Conservation (phyloP, 228 moss, liverwort and hornwort species). For the Sphagnum magellanicum region DNA sequence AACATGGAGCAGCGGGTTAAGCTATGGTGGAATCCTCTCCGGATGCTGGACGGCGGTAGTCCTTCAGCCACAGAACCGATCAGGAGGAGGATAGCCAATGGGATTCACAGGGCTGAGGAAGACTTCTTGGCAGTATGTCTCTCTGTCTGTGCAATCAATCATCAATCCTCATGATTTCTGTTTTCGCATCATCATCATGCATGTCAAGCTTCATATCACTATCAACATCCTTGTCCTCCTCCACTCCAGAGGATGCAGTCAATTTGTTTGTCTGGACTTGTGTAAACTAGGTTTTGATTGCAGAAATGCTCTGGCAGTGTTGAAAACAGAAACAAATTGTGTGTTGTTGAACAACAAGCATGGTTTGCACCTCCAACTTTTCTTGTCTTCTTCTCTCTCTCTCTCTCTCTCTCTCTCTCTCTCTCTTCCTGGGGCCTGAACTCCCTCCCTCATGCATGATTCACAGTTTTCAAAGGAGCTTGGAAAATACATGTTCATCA, state of each 20-base stretch:
- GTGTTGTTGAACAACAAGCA: neutral
- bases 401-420: neutral
- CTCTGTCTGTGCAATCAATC: neutral
- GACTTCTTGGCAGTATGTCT: constrained; percentile 59
- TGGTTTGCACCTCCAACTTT: neutral
- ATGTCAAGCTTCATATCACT: neutral
- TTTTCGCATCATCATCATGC: no score
- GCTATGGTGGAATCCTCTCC: constrained; percentile 40
- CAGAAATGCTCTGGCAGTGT: neutral
- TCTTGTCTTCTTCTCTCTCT: neutral
- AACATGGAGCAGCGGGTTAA: constrained; percentile 4
- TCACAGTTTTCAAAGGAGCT: constrained; percentile 64
- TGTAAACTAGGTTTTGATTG: neutral
- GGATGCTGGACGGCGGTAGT: constrained; percentile 30
- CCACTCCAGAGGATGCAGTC: neutral
- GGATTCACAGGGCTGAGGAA: constrained; percentile 52
- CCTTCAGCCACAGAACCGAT: constrained; percentile 39
- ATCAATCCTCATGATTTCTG: no score
- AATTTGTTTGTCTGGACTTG: neutral
- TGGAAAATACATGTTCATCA: constrained; percentile 67
- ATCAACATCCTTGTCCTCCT: neutral
- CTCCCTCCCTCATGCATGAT: neutral
- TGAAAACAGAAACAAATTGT: neutral
- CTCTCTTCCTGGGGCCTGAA: no score
- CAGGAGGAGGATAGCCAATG: constrained; percentile 43